Evolutionary conservation across 306 rosid species (phyloP).

Genomic region (Benincasa hispida): DNA sequence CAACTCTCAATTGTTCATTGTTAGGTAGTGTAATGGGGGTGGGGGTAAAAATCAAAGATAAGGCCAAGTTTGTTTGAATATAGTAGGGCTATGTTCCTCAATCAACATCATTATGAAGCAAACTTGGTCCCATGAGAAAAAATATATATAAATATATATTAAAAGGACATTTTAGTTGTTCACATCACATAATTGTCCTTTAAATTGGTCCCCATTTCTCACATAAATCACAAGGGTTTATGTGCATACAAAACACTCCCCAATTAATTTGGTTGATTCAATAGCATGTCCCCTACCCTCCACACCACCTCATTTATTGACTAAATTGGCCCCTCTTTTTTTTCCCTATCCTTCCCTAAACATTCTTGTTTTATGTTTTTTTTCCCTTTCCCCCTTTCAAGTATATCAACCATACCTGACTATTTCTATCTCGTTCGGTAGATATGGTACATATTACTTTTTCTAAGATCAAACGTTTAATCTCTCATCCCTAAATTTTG

Average conservation of each 20-base stretch:
- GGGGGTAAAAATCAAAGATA: too few species aligned
- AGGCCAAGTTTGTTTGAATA: too few species aligned
- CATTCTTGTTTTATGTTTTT: background rate
- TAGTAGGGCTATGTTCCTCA: background rate
- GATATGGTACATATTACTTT: background rate
- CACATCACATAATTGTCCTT: background rate
- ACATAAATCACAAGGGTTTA: background rate
- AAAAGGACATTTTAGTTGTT: background rate
- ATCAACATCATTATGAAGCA: background rate
- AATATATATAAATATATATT: too few species aligned
- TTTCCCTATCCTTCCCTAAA: background rate
- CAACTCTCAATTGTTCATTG: too few species aligned
- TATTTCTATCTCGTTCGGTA: background rate
- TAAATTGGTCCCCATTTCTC: background rate
- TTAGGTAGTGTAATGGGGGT: too few species aligned
- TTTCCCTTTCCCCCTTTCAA: background rate
- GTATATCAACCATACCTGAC: background rate
- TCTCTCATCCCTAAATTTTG: too few species aligned
- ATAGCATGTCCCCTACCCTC: slow-evolving; percentile 1
- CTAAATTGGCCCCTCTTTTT: background rate
- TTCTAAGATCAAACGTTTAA: background rate
- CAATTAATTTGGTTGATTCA: background rate
- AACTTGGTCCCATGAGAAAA: background rate
- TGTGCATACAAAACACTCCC: background rate
- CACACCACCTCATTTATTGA: background rate